phyloP scores from a whole-genome alignment of 345 rosid genomes.

The Durio zibethinus region DNA sequence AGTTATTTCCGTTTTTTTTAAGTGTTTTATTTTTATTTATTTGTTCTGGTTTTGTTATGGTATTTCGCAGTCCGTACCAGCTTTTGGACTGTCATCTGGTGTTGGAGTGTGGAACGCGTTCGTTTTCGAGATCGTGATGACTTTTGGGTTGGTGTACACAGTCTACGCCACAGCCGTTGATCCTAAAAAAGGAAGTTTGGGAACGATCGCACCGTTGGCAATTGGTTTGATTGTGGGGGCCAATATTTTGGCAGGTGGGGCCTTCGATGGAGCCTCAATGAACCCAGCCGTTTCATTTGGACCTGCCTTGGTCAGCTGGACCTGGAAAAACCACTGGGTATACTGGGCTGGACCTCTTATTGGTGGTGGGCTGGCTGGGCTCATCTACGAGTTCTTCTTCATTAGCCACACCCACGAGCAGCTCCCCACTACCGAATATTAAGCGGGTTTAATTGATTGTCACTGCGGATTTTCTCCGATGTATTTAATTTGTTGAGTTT shows the following conservation, averaged over 20 bases:
- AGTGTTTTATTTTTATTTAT: background rate
- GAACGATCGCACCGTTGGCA: conserved; percentile 71
- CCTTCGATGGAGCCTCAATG: conserved; percentile 93
- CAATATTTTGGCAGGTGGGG: conserved; percentile 86
- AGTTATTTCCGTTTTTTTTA: conserved; percentile 1
- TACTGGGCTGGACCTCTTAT: conserved; percentile 91
- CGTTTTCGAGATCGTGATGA: conserved; percentile 92
- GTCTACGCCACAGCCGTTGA: conserved; percentile 92
- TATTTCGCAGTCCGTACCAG: conserved; percentile 48
- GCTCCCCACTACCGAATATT: conserved; percentile 72
- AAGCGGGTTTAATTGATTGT: background rate
- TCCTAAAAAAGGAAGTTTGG: conserved; percentile 75
- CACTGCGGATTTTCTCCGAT: conserved; percentile 2
- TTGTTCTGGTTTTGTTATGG: background rate
- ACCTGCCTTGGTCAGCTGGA: conserved; percentile 93
- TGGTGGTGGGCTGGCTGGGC: conserved; percentile 83
- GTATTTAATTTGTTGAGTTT: conserved; percentile 17
- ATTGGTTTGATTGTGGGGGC: conserved; percentile 94
- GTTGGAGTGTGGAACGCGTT: conserved; percentile 73
- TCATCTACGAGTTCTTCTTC: conserved; percentile 68
- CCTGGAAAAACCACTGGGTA: conserved; percentile 83
- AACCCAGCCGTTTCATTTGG: conserved; percentile 96
- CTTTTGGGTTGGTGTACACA: conserved; percentile 83
- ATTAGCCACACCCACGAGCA: conserved; percentile 61
- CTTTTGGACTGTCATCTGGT: conserved; percentile 67